Percentiles rank a stretch among this genome's conserved stretches.
These are phyloP conservation scores for Plectranthus barbatus DNA, from an alignment of 257 asterid genomes.

Conservation along the genomic window DNA sequence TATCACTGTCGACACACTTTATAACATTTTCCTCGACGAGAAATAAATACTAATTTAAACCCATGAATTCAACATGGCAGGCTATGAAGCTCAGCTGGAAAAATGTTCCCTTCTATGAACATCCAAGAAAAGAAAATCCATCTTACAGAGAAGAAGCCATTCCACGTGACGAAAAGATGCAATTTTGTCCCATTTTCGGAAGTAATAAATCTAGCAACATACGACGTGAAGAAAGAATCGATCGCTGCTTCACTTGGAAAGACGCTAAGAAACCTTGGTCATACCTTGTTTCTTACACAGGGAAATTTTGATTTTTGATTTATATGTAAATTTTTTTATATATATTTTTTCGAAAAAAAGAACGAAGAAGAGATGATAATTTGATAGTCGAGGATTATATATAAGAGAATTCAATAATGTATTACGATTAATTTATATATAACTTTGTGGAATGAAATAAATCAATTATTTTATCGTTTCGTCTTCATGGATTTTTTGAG, in stretches of 20 bases:
- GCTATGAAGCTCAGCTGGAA: conserved; percentile 61
- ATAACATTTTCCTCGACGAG: too few species aligned
- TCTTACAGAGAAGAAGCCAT: conserved; percentile 33
- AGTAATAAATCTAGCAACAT: neutral
- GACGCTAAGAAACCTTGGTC: conserved; percentile 25
- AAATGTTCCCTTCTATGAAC: conserved; percentile 33
- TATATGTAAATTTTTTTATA: too few species aligned
- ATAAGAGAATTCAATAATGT: too few species aligned
- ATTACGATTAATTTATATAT: too few species aligned
- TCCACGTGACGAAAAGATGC: conserved; percentile 28
- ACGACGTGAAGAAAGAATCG: conserved; percentile 8
- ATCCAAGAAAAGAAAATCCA: conserved; percentile 43
- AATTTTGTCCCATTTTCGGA: conserved; percentile 21
- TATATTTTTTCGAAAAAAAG: too few species aligned
- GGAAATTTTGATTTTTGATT: neutral
- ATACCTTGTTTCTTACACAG: neutral
- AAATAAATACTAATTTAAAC: too few species aligned
- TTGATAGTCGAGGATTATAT: too few species aligned
- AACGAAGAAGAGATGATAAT: too few species aligned
- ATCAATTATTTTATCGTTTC: too few species aligned
- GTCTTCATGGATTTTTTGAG: too few species aligned
- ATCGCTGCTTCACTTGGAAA: conserved; percentile 20
- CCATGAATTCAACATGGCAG: conserved; percentile 16
- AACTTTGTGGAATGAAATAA: too few species aligned
- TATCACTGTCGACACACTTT: too few species aligned